A percentile compares a stretch with the other conserved stretches of the same genome.
Conservation (phyloP, 2,329 filamentous ascomycete species). For the Colletotrichum shisoi region DNA sequence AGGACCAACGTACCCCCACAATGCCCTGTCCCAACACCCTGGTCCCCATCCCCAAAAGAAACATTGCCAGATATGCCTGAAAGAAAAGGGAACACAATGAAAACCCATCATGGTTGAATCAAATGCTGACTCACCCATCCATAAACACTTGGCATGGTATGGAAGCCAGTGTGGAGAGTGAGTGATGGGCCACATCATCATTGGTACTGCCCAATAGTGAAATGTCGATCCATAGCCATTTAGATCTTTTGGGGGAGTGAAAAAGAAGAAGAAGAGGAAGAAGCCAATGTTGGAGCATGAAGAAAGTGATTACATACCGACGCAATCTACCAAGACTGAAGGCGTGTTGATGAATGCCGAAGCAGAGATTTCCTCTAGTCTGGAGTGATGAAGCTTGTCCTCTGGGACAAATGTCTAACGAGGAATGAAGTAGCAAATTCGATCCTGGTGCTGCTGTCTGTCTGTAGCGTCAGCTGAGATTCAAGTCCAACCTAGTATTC, state of each 20-base stretch:
- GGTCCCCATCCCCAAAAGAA: neutral
- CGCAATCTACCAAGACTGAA: neutral
- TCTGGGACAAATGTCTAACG: neutral
- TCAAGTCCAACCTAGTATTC: neutral
- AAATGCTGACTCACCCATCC: neutral
- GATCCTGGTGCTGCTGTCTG: neutral
- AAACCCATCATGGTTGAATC: neutral
- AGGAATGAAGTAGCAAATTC: neutral
- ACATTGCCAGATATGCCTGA: neutral
- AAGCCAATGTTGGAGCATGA: too few species aligned
- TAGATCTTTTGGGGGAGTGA: too few species aligned
- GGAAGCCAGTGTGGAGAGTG: neutral
- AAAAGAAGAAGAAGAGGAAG: too few species aligned
- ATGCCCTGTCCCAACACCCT: neutral
- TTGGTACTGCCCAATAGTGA: neutral
- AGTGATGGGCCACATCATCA: neutral
- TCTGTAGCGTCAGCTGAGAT: neutral
- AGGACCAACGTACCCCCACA: neutral
- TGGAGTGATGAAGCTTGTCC: neutral
- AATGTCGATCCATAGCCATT: neutral
- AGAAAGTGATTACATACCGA: constrained; percentile 9
- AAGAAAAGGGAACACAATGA: neutral
- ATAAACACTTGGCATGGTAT: constrained; percentile 7
- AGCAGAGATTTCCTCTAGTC: neutral
- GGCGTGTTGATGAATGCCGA: neutral